Percentiles rank a stretch among this genome's conserved stretches.
phyloP scores from a whole-genome alignment of 805 yeast genomes.

The Candida maris region DNA sequence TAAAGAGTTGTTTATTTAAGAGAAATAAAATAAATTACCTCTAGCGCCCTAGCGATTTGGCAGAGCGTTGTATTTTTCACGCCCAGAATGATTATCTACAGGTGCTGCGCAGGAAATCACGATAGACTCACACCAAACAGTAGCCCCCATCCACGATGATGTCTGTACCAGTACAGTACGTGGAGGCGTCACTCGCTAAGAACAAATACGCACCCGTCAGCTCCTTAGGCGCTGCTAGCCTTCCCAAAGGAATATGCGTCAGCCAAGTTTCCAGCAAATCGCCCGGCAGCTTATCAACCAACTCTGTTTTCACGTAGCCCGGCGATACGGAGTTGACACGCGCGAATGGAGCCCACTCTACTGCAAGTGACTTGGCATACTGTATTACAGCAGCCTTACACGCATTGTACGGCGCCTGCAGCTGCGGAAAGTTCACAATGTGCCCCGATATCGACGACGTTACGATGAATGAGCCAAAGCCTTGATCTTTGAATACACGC shows the following conservation, averaged over 20 bases:
- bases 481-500: constrained; percentile 64
- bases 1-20: no score
- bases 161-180: constrained; percentile 78
- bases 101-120: no score
- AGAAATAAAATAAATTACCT: no score
- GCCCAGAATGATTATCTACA: no score
- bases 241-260: constrained; percentile 59
- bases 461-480: constrained; percentile 72
- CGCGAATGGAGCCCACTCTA: constrained; percentile 90
- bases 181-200: constrained; percentile 76
- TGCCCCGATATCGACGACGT: constrained; percentile 91
- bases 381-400: constrained; percentile 84
- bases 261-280: constrained; percentile 49
- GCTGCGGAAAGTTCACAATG: constrained; percentile 82
- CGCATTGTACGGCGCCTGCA: constrained; percentile 82
- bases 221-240: constrained; percentile 72
- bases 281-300: constrained; percentile 46
- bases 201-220: constrained; percentile 76
- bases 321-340: constrained; percentile 80
- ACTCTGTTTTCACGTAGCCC: constrained; percentile 78
- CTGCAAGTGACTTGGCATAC: constrained; percentile 71
- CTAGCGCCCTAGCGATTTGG: no score
- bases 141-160: constrained; percentile 79
- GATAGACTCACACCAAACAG: constrained; percentile 44
- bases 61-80: no score